phyloP scores from a whole-genome alignment of 306 rosid genomes.

The Cucurbita ficifolia region DNA sequence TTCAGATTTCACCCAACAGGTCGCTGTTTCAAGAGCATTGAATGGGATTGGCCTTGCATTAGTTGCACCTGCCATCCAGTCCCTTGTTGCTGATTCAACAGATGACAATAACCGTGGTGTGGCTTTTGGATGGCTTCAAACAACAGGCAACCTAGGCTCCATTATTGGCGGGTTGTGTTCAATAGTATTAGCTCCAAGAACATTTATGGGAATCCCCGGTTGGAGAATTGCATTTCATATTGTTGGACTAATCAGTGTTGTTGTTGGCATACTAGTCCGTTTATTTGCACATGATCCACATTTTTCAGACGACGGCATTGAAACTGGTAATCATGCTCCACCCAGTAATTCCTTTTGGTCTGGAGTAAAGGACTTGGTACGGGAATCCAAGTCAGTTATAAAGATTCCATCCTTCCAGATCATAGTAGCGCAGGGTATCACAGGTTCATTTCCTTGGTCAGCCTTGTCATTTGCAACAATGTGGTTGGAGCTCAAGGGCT shows the following conservation, averaged over 20 bases:
- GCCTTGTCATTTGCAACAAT: constrained; percentile 77
- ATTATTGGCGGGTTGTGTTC: constrained; percentile 71
- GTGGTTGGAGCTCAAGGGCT: constrained; percentile 95
- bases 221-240: constrained; percentile 87
- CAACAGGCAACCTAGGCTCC: constrained; percentile 74
- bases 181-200: constrained; percentile 58
- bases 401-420: constrained; percentile 78
- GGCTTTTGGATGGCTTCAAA: constrained; percentile 95
- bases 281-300: constrained; percentile 72
- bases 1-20: constrained; percentile 34
- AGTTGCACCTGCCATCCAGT: constrained; percentile 85
- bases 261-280: constrained; percentile 54
- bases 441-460: constrained; percentile 94
- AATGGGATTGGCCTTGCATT: constrained; percentile 94
- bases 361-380: constrained; percentile 44
- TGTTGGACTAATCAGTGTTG: constrained; percentile 62
- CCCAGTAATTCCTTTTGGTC: constrained; percentile 37
- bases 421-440: constrained; percentile 79
- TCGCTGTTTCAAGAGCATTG: constrained; percentile 76
- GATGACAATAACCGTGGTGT: constrained; percentile 68
- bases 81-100: constrained; percentile 88
- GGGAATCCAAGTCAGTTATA: constrained; percentile 53
- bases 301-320: constrained; percentile 22
- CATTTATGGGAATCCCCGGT: constrained; percentile 74
- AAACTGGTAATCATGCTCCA: constrained; percentile 11